Base-by-base conservation (phyloP, 768 basidiomycete genomes). In the Butyriboletus loyo region DNA sequence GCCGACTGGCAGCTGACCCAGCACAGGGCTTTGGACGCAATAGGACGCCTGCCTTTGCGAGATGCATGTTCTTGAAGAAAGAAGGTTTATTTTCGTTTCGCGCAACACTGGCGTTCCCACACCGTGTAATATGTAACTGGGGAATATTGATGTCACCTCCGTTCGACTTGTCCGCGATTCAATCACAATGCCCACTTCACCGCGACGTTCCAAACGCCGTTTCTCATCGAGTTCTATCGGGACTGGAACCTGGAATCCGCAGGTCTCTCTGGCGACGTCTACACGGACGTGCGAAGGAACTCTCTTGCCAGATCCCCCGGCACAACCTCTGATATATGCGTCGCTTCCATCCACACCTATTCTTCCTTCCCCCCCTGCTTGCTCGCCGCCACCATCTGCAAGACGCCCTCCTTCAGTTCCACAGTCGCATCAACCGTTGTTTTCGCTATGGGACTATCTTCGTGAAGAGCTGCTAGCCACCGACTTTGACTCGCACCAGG, bases 401-500 rank as follows among this genome's bases (percentile, higher is more conserved):
- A 44, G 56, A n/a, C 21, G 22, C n/a, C 24, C 59, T 54, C 27
- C 62, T 49, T 52, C 59, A 52, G 51, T 54, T 24, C 28, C 54
- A 24, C 57, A 56, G 36, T 54, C 54, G 36, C 63, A 65, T 44
- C 66, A 68, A 5, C 74, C 74, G 0, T 83, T 89, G 4, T 92
- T 91, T 67, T 92, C 92, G 5, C 65, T 96, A 21, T 96, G 93
- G 93, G 93, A 95, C 56, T 95, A 96, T 67, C 77, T 96, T 21
- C 76, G 86, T 14, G 91, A 94, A 64, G 93, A 96, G 62, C 76
- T 95, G 7, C 73, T 94, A 8, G 91, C 89, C 1, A 93, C 90
- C n/a, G 92, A 96, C 70, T 91, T 92, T 66, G 92, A 96, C 68
- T 92, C 89, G 0, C 91, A 93, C 57, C 92, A 96, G 61, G 93